Base-by-base conservation (phyloP, 108 stramenopile genomes). In the Cyclostephanos tholiformis region DNA sequence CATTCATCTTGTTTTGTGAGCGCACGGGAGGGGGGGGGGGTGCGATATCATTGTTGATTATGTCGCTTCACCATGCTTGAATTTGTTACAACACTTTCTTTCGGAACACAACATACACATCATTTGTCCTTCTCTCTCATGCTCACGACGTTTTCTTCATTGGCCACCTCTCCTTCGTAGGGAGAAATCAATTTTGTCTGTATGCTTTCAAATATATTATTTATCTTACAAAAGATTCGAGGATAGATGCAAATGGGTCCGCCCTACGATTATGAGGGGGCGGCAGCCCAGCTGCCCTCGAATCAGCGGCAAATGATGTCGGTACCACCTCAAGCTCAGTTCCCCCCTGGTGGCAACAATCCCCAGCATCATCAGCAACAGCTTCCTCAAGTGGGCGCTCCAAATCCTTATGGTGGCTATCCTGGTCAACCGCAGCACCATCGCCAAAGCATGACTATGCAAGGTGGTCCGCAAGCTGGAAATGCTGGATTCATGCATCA, bases 401-500 rank as follows among this genome's bases (percentile, higher is more conserved):
- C 61, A 0, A 62, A 62, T 62, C 61, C 39, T 13, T 62, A 62
- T 17, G 61, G 61, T 22, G 65, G 53, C 30, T 67, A 65, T 48
- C 53, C 41, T 6, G 69, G 69, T 9, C 68, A 71, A 63, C 61
- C 43, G 25, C 39, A 55, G 25, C 66, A 72, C 20, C 75, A 65
- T 23, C 85, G 82, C 41, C 81, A 80, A 44, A 77, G 78, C 64
- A 83, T 85, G 83, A 65, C 39, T 10, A 59, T 43, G 44, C 67
- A 69, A 25, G 67, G 67, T 38, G 35, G 35, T 36, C 52, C 22
- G 27, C 66, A 27, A 30, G 66, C 38, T 17, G 61, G 66, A 12
- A 53, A 36, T 53, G 52, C 51, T 3, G 57, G 56, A 59, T 62
- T 62, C 36, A 62, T 62, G 61, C 61, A 62, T 22, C 61, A 62